Evolutionary conservation across 2,329 filamentous ascomycete genomes (phyloP).

Genomic region (Microsporum canis): DNA sequence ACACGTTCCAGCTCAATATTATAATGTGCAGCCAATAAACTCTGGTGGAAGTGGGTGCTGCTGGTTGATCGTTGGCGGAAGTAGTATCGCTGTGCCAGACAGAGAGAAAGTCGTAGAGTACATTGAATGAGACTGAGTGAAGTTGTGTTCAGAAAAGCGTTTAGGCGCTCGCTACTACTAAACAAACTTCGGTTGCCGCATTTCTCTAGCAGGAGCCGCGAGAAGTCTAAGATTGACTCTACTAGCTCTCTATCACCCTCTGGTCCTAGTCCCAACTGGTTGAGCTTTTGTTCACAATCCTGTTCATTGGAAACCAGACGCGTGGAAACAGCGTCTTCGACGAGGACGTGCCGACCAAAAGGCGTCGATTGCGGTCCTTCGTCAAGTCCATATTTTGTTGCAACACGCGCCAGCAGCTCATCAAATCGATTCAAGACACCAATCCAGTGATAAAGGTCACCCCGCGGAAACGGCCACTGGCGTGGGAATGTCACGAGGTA

Average conservation of each 20-base stretch:
- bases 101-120: conserved; percentile 68
- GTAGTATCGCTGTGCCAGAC: conserved; percentile 85
- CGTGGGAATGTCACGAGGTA: conserved; percentile 71
- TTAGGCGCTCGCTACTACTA: conserved; percentile 80
- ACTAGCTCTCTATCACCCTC: conserved; percentile 75
- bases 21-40: conserved; percentile 73
- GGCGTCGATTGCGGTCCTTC: conserved; percentile 68
- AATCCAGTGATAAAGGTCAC: conserved; percentile 98
- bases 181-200: conserved; percentile 96
- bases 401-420: conserved; percentile 70
- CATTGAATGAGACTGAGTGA: conserved; percentile 66
- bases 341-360: conserved; percentile 44
- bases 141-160: conserved; percentile 78
- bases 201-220: conserved; percentile 76
- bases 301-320: conserved; percentile 44
- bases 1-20: conserved; percentile 63
- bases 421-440: conserved; percentile 88
- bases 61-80: conserved; percentile 64
- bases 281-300: conserved; percentile 44
- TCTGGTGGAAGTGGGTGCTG: conserved; percentile 55
- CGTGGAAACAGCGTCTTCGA: conserved; percentile 46
- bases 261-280: conserved; percentile 50
- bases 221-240: conserved; percentile 72
- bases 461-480: conserved; percentile 88
- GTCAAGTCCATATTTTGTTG: conserved; percentile 64